A percentile compares a stretch with the other conserved stretches of the same genome.
Evolutionary conservation across 2,329 filamentous ascomycete species (phyloP).

Genomic region (Aphanocladium album): DNA sequence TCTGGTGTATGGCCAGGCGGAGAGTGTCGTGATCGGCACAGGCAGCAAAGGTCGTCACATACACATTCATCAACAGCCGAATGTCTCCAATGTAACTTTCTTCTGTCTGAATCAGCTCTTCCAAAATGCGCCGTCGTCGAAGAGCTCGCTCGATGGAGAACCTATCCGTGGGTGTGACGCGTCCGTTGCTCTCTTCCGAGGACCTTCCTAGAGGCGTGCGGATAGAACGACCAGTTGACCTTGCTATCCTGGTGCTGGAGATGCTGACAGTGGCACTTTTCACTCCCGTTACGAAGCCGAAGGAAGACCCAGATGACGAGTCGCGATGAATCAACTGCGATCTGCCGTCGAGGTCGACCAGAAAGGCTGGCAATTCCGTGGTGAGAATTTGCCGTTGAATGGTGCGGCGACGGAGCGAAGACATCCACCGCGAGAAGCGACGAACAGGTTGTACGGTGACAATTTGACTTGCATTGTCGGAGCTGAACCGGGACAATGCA

Average conservation of each 20-base stretch:
- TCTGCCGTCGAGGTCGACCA: neutral
- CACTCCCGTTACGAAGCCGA: slow-evolving; percentile 73
- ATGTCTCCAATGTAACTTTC: slow-evolving; percentile 84
- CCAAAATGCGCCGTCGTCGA: slow-evolving; percentile 72
- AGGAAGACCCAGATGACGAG: slow-evolving; percentile 68
- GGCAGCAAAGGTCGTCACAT: slow-evolving; percentile 70
- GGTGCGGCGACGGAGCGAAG: slow-evolving; percentile 57
- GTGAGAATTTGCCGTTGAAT: slow-evolving; percentile 28
- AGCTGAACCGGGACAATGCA: neutral
- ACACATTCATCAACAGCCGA: slow-evolving; percentile 81
- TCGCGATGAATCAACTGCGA: slow-evolving; percentile 38
- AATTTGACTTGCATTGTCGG: slow-evolving; percentile 5
- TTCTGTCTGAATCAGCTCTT: slow-evolving; percentile 82
- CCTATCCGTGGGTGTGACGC: slow-evolving; percentile 40
- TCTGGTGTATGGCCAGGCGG: slow-evolving; percentile 69
- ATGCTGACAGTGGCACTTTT: slow-evolving; percentile 78
- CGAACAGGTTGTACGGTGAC: neutral
- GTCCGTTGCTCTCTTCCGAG: slow-evolving; percentile 60
- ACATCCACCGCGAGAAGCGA: slow-evolving; percentile 58
- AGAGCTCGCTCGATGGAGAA: slow-evolving; percentile 62
- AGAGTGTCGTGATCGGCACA: slow-evolving; percentile 56
- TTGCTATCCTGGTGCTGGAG: slow-evolving; percentile 44
- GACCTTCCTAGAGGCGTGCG: slow-evolving; percentile 30
- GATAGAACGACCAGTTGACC: slow-evolving; percentile 4
- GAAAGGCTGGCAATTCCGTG: neutral